Percentiles rank a stretch among this genome's conserved stretches.
These are phyloP conservation scores for Beauveria scarabaeidicola DNA, from an alignment of 2,329 filamentous ascomycete species.

Conservation along the genomic window DNA sequence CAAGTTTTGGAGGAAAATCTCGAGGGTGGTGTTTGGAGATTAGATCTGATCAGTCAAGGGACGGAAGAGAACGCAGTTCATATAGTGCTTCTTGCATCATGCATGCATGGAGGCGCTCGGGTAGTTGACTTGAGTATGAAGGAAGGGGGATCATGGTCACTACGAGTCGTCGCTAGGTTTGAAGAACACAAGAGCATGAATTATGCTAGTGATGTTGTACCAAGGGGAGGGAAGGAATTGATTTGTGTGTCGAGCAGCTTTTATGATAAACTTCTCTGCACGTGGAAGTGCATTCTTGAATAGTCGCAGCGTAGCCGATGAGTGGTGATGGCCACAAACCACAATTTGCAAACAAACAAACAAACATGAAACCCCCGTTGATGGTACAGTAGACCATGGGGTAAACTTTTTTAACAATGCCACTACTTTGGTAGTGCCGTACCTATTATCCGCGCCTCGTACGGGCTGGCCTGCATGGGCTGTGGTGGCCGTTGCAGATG, in stretches of 20 bases:
- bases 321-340: not conserved
- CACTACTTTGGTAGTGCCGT: not conserved
- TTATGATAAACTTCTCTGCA: slow-evolving; percentile 61
- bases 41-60: slow-evolving; percentile 50
- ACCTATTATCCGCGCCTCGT: not conserved
- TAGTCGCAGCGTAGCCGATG: not conserved
- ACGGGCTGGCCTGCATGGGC: not conserved
- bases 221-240: slow-evolving; percentile 23
- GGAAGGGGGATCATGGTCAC: slow-evolving; percentile 41
- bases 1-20: slow-evolving; percentile 58
- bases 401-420: not conserved
- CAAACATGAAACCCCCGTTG: too few relatives aligned
- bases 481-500: not conserved
- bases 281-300: slow-evolving; percentile 43
- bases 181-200: slow-evolving; percentile 92
- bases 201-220: slow-evolving; percentile 70
- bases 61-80: slow-evolving; percentile 21
- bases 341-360: not conserved
- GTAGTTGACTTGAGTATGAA: slow-evolving; percentile 44
- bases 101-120: slow-evolving; percentile 82
- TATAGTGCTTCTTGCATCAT: slow-evolving; percentile 65
- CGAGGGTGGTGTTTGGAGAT: slow-evolving; percentile 77
- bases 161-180: slow-evolving; percentile 62
- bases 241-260: slow-evolving; percentile 65
- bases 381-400: not conserved